Evolutionary conservation across 1,284 basidiomycete species (phyloP), one percentile per base, ranked within the genome.

Genomic region (Trichosporon faecale): DNA sequence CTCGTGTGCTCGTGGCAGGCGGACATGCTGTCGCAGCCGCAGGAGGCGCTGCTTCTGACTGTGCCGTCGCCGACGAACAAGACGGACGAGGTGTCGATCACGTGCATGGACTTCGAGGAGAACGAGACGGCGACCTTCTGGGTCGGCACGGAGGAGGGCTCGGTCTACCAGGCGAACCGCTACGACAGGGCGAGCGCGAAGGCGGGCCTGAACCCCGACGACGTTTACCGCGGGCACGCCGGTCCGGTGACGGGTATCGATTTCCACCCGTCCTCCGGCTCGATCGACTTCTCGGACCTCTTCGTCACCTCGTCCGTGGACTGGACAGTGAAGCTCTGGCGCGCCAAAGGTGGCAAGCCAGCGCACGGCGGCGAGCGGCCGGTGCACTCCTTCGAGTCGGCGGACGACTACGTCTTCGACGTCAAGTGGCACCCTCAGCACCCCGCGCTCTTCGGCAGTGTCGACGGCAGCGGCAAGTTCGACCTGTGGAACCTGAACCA

Each of bases 371-470:
- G 83, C 83, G 86, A 94, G 25, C 67, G 88, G 0, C 93, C 95
- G 0, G 76, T 97, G 21, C 91, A 95, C 81, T 93, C 92, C 57
- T 97, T 98, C 77, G 95, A 99, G 76, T 95, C 98, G 82, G 91
- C 93, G 12, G 93, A 94, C 80, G 96, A 99, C 81, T 98, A 98
- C 80, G 94, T 99, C n/a, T 98, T 97, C 84, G 96, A 98, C 83
- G 95, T 95, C 65, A 91, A 91, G 79, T 99, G 97, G 97, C 95
- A 98, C 81, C 94, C 95, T 1, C 86, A 89, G 29, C 95, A 99
- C 82, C 97, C 97, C 3, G 94, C 95, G 0, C 73, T 97, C 57
- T 99, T 99, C 81, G 96, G 92, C 16, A 90, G 89, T 3, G 97
- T 94, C 1, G 95, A 99, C 81, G 97, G 95, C 0, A 91, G 91